These are phyloP conservation scores for Lentinus tigrinus DNA, from an alignment of 768 basidiomycete species.

Conservation along the genomic window DNA sequence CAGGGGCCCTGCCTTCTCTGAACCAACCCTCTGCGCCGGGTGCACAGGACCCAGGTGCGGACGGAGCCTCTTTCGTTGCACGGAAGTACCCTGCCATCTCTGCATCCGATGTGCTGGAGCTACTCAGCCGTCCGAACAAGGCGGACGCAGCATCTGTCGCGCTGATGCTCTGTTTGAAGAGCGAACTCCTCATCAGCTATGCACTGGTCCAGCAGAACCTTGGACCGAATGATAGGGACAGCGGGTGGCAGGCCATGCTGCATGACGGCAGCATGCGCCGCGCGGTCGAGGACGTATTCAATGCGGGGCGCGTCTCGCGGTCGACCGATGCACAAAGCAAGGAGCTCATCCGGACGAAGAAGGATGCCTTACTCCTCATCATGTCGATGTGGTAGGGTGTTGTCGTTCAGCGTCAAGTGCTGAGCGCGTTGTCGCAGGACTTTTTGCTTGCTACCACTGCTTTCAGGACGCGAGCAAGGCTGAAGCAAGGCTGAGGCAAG, in stretches of 20 bases:
- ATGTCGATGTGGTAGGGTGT: slow-evolving; percentile 5
- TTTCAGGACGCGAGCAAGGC: no score
- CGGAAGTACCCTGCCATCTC: slow-evolving; percentile 17
- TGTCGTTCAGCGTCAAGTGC: no score
- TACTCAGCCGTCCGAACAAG: slow-evolving; percentile 11
- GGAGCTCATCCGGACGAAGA: slow-evolving; percentile 9
- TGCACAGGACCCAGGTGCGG: not conserved
- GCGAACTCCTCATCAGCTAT: slow-evolving; percentile 28
- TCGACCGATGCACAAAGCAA: not conserved
- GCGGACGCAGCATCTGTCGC: slow-evolving; percentile 6
- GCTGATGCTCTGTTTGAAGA: slow-evolving; percentile 18
- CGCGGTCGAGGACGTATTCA: slow-evolving; percentile 21
- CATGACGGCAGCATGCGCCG: slow-evolving; percentile 15
- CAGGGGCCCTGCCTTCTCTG: not conserved
- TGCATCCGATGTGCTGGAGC: slow-evolving; percentile 17
- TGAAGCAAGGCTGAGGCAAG: no score
- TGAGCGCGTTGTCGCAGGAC: no score
- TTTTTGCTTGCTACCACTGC: no score
- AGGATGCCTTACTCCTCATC: slow-evolving; percentile 5
- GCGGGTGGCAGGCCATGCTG: slow-evolving; percentile 20
- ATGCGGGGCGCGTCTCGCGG: not conserved
- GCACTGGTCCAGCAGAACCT: slow-evolving; percentile 24
- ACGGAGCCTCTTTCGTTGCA: slow-evolving; percentile 1
- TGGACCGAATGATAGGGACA: slow-evolving; percentile 13
- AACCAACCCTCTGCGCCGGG: not conserved